Evolutionary conservation across 441 rosid genomes (phyloP), one percentile per base, ranked within the genome.

Genomic region (Populus hybrid): DNA sequence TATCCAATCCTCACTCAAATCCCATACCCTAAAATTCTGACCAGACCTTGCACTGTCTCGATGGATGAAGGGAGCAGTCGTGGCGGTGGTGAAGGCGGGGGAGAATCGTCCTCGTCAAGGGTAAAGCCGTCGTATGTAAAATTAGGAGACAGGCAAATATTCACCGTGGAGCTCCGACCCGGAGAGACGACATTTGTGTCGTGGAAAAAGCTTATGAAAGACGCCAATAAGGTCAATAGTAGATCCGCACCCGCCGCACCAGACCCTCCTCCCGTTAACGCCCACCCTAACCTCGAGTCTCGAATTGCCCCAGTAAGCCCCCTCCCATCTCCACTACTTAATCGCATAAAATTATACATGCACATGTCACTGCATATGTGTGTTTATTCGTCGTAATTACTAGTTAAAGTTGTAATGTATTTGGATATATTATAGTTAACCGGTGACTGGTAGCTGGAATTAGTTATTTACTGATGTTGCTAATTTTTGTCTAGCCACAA

Each of bases 201-300:
- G 38, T 94, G 99, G 99, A 96, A 90, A 90, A 96, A 94, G 92
- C 98, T 96, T 12, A 81, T 90, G 83, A 96, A 88, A 84, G 99
- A 93, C 78, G 91, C 96, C 70, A 84, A 85, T 74, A 90, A 91
- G 84, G 87, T 81, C 79, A 84, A 78, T 80, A 40, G 38, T 50
- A 88, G 86, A 80, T 87, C 88, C 74, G 69, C 80, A 53, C 81
- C 93, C 32, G 77, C 28, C 40, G 75, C 21, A 1, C 81, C 82
- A 11, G 81, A 80, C 46, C 86, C 88, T 32, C 89, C 88, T 80
- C 85, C 85, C 5, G 67, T 70, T 46, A 80, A 76, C 68, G 85
- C 87, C 16, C 86, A 84, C 75, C 88, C 93, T 66, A 92, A 82
- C 79, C 87, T 90, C 32, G 94, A 90, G 85, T 79, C 93, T 80